These are phyloP conservation scores for Achaetomium macrosporum DNA, from an alignment of 2,329 filamentous ascomycete species.

Conservation along the genomic window DNA sequence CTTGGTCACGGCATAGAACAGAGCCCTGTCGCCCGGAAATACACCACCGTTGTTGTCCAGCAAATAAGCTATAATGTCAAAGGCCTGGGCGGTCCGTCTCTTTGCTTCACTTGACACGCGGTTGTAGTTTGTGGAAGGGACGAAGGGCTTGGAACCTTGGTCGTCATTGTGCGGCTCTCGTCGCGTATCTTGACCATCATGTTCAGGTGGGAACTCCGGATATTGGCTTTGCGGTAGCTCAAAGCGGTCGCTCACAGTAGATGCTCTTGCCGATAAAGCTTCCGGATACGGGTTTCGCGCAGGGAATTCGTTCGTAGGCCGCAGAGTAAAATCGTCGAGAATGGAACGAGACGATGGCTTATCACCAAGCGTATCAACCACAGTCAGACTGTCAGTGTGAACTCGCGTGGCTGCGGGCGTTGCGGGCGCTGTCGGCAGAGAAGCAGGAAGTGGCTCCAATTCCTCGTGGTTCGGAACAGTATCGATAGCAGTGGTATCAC, in stretches of 20 bases:
- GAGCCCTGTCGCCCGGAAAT: conserved; percentile 45
- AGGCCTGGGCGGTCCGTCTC: conserved; percentile 29
- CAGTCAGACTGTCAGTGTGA: background rate
- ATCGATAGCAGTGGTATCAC: background rate
- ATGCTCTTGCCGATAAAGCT: no score
- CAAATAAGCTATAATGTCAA: conserved; percentile 38
- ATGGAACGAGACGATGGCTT: background rate
- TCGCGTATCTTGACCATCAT: background rate
- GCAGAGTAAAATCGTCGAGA: background rate
- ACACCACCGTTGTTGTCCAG: conserved; percentile 39
- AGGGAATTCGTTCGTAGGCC: background rate
- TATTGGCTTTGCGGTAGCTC: conserved; percentile 7
- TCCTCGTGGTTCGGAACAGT: background rate
- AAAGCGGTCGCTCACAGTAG: no score
- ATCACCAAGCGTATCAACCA: background rate
- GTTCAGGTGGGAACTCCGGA: conserved; percentile 2
- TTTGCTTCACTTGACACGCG: conserved; percentile 23
- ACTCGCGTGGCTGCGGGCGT: background rate
- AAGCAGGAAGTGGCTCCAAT: background rate
- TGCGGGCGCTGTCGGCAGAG: conserved; percentile 4
- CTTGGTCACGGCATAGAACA: conserved; percentile 43
- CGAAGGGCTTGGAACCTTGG: conserved; percentile 16
- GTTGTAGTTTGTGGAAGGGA: conserved; percentile 21
- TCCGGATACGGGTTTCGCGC: background rate
- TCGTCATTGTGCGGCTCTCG: background rate